Evolutionary conservation across 805 yeast genomes (phyloP), one percentile per base, ranked within the genome.

Genomic region (Metschnikowia orientalis): DNA sequence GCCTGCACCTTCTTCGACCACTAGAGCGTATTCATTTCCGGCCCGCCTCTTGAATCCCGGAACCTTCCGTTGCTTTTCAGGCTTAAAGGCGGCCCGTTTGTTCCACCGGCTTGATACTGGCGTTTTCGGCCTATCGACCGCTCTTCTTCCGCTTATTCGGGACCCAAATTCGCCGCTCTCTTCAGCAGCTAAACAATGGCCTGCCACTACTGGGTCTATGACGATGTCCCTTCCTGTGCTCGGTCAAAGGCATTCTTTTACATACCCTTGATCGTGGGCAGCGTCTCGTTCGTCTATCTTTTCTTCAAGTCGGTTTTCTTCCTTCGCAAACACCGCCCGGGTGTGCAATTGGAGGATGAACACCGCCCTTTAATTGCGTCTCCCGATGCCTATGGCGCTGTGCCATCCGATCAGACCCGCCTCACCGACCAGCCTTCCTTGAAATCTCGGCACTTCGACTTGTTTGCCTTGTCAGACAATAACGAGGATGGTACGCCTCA

Each of bases 371-470:
- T 65, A 18, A 44, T 64, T 38, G 62, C 65, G 10, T 30, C 41
- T 18, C 40, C 51, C 1, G 59, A 53, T 25, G 59, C 54, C 6
- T 60, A 64, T 37, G 69, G 66, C 19, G 41, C 67, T 16, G 44
- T 52, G 15, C 18, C 40, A 15, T 28, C 32, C 17, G 21, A 32
- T 16, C 28, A 30, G 23, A 16, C 31, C n/a, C 31, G 28, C 19
- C 17, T 34, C 4, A n/a, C 8, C 14, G 51, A 55, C 5, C 37
- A 34, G 16, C 43, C 38, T 11, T 50, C 48, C 37, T 56, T 75
- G 23, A 69, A 76, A 26, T 73, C 73, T 19, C 72, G 71, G 27
- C 92, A 82, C 53, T 83, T 82, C 44, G 83, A 83, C 44, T 67
- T 82, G 19, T 64, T 72, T 12, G 68, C 71, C 13, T 53, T 82